Conservation (phyloP, 345 rosid species). For the Syzygium aromaticum region DNA sequence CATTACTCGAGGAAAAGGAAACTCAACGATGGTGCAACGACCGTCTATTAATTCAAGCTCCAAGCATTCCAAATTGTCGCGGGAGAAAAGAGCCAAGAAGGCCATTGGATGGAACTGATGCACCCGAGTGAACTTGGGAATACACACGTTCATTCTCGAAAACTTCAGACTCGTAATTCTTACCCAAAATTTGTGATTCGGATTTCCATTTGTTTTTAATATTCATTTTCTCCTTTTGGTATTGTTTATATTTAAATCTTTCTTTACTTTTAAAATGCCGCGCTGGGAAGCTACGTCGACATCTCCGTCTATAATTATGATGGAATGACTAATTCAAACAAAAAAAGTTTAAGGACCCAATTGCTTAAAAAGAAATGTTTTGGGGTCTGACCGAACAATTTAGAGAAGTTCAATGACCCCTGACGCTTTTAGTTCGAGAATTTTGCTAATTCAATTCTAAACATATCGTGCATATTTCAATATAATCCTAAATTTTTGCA, state of each 20-base stretch:
- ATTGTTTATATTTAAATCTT: neutral
- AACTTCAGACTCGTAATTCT: neutral
- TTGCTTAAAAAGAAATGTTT: neutral
- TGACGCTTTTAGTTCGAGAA: rapidly evolving
- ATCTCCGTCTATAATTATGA: neutral
- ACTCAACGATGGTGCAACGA: neutral
- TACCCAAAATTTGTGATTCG: neutral
- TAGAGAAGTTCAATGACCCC: neutral
- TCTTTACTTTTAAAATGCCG: neutral
- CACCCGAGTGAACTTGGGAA: neutral
- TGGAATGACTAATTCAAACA: rapidly evolving
- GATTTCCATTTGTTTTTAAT: neutral
- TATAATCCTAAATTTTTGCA: neutral
- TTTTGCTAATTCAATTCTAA: neutral
- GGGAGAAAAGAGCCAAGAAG: neutral
- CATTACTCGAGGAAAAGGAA: neutral
- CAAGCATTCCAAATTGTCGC: neutral
- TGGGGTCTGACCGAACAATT: rapidly evolving
- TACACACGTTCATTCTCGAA: neutral
- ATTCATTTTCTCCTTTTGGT: neutral
- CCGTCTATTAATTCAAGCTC: neutral
- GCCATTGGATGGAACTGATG: neutral
- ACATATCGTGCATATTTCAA: rapidly evolving
- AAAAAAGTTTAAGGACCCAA: neutral
- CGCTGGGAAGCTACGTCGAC: rapidly evolving